A percentile compares a stretch with the other conserved stretches of the same genome.
phyloP scores from a whole-genome alignment of 768 basidiomycete species.

The Panaeolus papilionaceus region DNA sequence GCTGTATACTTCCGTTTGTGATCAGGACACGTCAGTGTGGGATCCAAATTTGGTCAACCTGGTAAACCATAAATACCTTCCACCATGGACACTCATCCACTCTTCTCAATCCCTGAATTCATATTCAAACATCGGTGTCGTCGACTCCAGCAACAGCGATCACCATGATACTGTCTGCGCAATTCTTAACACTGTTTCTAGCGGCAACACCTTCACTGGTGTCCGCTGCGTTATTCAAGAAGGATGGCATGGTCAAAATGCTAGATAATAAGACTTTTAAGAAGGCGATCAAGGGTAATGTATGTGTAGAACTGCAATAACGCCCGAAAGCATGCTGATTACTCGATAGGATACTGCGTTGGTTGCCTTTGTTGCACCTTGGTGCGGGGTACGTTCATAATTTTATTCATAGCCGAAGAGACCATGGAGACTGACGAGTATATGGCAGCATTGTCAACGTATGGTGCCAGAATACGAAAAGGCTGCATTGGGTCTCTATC shows the following conservation, averaged over 20 bases:
- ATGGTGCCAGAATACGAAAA: slow-evolving; percentile 88
- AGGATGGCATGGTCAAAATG: slow-evolving; percentile 71
- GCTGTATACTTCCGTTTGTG: not conserved
- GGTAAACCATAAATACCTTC: slow-evolving; percentile 14
- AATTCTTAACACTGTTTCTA: slow-evolving; percentile 9
- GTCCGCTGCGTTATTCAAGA: slow-evolving; percentile 54
- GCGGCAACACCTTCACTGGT: slow-evolving; percentile 35
- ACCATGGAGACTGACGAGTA: not conserved
- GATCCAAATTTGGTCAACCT: slow-evolving; percentile 11
- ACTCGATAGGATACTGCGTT: slow-evolving; percentile 66
- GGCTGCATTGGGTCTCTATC: slow-evolving; percentile 78
- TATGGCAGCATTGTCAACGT: slow-evolving; percentile 76
- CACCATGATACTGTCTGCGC: not conserved
- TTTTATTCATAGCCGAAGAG: not conserved
- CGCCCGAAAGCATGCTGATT: slow-evolving; percentile 1
- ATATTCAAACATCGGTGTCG: not conserved
- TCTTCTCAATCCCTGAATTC: slow-evolving; percentile 8
- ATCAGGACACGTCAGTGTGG: slow-evolving; percentile 14
- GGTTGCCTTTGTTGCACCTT: slow-evolving; percentile 94
- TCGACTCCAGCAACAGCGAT: not conserved
- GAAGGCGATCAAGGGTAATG: slow-evolving; percentile 76
- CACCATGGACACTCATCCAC: not conserved
- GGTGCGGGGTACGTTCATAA: slow-evolving; percentile 78
- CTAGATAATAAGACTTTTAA: slow-evolving; percentile 74
- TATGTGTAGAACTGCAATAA: slow-evolving; percentile 41